These are phyloP conservation scores for Nicotiana otophora DNA, from an alignment of 257 asterid species.

Conservation along the genomic window DNA sequence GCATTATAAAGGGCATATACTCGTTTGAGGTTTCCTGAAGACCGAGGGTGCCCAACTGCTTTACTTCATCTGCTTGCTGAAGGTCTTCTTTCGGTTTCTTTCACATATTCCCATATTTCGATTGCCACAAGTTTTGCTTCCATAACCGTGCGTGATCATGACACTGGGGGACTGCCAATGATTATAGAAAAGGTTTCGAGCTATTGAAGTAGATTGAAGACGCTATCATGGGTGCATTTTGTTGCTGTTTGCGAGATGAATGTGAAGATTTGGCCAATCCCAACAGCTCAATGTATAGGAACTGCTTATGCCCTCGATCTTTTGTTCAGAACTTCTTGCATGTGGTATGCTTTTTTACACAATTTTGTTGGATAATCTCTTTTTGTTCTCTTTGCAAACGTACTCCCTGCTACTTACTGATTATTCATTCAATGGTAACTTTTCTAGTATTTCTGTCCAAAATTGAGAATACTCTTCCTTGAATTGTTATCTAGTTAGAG, in stretches of 20 bases:
- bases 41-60: too few relatives aligned
- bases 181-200: neutral
- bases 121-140: neutral
- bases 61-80: neutral
- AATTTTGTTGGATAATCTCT: neutral
- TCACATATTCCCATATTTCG: neutral
- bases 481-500: neutral
- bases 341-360: constrained; percentile 36
- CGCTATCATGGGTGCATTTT: constrained; percentile 64
- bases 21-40: neutral
- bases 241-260: constrained; percentile 73
- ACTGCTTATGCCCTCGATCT: constrained; percentile 57
- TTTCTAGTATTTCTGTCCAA: neutral
- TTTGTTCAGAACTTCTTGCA: constrained; percentile 49
- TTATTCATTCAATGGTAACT: neutral
- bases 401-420: neutral
- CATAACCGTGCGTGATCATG: neutral
- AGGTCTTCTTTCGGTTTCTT: too few relatives aligned
- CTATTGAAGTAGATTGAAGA: neutral
- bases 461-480: neutral
- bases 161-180: neutral
- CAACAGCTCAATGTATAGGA: constrained; percentile 52
- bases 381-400: neutral
- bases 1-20: neutral
- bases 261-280: constrained; percentile 58